Conservation (phyloP, 73 alveolate genomes). For the Paramecium biaurelia region DNA sequence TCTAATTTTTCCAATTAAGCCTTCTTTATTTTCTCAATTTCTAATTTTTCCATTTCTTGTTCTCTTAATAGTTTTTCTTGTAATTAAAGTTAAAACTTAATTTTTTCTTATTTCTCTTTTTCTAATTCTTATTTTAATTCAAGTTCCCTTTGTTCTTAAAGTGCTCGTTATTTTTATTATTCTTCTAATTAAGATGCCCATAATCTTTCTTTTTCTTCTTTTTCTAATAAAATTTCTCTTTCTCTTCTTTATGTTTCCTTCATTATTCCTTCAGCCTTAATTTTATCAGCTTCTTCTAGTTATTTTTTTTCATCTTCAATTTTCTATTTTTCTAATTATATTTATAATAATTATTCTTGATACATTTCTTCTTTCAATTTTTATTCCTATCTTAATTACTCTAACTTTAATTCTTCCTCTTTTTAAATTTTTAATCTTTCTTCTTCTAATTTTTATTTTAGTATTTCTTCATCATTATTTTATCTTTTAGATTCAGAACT, state of each 20-base stretch:
- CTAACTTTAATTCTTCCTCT: neutral
- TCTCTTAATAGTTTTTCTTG: neutral
- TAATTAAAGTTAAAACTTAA: neutral
- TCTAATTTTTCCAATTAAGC: neutral
- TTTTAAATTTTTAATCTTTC: neutral
- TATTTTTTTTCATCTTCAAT: neutral
- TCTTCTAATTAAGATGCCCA: slow-evolving; percentile 1
- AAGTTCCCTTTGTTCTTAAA: neutral
- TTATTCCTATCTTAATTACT: neutral
- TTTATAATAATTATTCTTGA: neutral
- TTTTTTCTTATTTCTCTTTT: neutral
- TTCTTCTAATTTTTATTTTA: neutral
- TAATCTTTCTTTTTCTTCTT: neutral
- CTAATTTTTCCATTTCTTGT: neutral
- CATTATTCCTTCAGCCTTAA: neutral
- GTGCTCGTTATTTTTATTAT: neutral
- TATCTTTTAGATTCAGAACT: neutral
- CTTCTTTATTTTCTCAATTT: neutral
- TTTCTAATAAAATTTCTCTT: neutral
- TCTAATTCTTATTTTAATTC: neutral
- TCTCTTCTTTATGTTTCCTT: neutral
- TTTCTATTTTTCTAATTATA: neutral
- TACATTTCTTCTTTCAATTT: neutral
- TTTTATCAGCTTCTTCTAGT: neutral
- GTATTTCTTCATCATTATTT: neutral